A percentile compares a stretch with the other conserved stretches of the same genome.
Conservation (phyloP, 2,329 filamentous ascomycete species). For the Colletotrichum sp. region DNA sequence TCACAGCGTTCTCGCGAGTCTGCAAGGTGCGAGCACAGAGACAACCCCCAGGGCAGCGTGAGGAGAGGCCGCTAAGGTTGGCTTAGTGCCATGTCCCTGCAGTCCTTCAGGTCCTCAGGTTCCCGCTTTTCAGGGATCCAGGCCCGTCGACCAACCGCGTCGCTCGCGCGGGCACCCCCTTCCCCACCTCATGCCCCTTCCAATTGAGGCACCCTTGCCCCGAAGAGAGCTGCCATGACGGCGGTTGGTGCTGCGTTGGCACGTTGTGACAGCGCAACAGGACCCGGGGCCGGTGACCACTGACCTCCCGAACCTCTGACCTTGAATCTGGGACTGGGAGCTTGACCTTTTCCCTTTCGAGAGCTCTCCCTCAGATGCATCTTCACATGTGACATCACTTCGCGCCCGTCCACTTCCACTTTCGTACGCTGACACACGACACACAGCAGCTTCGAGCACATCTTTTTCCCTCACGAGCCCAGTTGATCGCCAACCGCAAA, state of each 20-base stretch:
- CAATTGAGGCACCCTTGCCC: background rate
- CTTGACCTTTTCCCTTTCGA: background rate
- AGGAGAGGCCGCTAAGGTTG: background rate
- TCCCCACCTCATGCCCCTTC: background rate
- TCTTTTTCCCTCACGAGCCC: background rate
- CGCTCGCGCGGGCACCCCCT: background rate
- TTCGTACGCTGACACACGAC: conserved; percentile 11
- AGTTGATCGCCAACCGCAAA: background rate
- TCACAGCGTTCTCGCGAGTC: background rate
- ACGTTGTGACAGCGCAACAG: background rate
- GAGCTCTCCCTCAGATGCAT: conserved; percentile 11
- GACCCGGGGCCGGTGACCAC: background rate
- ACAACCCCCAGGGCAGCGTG: background rate
- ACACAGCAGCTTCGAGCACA: background rate
- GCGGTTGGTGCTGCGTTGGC: background rate
- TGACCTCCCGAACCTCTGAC: background rate
- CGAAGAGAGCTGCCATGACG: background rate
- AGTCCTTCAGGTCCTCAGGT: background rate
- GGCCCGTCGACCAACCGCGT: conserved; percentile 6
- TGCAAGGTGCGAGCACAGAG: conserved; percentile 4
- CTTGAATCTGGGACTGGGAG: background rate
- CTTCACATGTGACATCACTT: conserved; percentile 23
- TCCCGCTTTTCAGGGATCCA: conserved; percentile 2
- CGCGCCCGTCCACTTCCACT: conserved; percentile 8
- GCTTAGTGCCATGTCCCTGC: background rate